Conservation (phyloP, 192 early-diverging fungal species). For the Linnemannia hyalina region DNA sequence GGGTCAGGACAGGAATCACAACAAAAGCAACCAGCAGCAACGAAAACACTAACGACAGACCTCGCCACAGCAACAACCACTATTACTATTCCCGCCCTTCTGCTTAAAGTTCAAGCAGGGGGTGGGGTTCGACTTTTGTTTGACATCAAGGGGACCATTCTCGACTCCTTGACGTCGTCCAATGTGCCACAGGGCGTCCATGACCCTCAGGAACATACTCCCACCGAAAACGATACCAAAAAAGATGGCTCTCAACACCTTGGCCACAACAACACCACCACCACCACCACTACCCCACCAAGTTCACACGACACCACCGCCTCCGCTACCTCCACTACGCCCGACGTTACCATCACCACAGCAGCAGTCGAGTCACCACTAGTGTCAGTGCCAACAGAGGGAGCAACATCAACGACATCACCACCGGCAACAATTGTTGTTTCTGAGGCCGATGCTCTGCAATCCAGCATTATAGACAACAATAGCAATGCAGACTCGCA, state of each 20-base stretch:
- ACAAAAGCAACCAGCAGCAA: background rate
- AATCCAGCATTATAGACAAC: background rate
- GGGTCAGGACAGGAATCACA: background rate
- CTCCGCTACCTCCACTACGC: background rate
- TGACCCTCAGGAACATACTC: conserved; percentile 4
- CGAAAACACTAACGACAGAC: background rate
- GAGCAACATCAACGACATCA: background rate
- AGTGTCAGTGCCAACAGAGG: background rate
- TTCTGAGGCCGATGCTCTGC: background rate
- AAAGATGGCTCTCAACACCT: background rate
- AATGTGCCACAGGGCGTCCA: conserved; percentile 1
- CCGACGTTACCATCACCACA: background rate
- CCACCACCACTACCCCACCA: too few relatives aligned
- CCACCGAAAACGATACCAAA: background rate
- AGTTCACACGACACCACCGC: background rate
- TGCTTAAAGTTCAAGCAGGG: conserved; percentile 42
- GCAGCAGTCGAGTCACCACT: background rate
- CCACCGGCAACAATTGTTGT: background rate
- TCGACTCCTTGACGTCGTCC: conserved; percentile 8
- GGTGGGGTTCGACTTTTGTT: conserved; percentile 43
- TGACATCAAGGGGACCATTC: conserved; percentile 26
- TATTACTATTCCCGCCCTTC: conserved; percentile 5
- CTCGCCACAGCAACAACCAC: background rate
- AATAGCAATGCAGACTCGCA: background rate
- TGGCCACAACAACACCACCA: background rate